Percentiles rank a stretch among this genome's conserved stretches.
Evolutionary conservation across 2,329 filamentous ascomycete species (phyloP).

Genomic region (Aspergillus sp.): DNA sequence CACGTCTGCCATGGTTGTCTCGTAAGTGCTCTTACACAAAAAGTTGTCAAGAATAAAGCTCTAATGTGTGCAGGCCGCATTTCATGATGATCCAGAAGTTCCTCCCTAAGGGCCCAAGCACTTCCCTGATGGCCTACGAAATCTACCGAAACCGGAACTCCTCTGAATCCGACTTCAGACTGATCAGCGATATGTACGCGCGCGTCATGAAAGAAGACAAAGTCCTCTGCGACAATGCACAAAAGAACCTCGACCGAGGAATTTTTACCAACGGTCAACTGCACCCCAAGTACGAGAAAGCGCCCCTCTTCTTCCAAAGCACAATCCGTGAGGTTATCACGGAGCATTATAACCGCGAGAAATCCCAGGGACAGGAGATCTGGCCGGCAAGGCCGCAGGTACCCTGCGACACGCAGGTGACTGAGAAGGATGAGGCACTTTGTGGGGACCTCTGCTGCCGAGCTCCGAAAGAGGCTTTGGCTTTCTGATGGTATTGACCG

Average conservation of each 20-base stretch:
- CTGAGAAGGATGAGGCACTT: constrained; percentile 19
- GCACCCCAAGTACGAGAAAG: constrained; percentile 56
- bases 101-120: constrained; percentile 47
- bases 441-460: constrained; percentile 17
- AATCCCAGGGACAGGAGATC: constrained; percentile 41
- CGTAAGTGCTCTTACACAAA: constrained; percentile 14
- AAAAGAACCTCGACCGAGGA: constrained; percentile 55
- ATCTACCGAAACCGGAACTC: constrained; percentile 57
- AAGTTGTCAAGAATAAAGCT: neutral
- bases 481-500: constrained; percentile 13
- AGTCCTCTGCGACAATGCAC: constrained; percentile 52
- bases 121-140: constrained; percentile 55
- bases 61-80: constrained; percentile 43
- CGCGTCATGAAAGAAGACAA: constrained; percentile 61
- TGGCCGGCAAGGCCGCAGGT: constrained; percentile 38
- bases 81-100: constrained; percentile 61
- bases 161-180: constrained; percentile 51
- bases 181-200: constrained; percentile 55
- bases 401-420: constrained; percentile 9
- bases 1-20: constrained; percentile 24
- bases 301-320: constrained; percentile 52
- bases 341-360: constrained; percentile 44
- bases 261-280: constrained; percentile 58
- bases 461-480: constrained; percentile 15
- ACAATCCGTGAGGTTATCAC: constrained; percentile 44